Base-by-base conservation (phyloP, 305 asterid genomes). In the Fraxinus sp. region DNA sequence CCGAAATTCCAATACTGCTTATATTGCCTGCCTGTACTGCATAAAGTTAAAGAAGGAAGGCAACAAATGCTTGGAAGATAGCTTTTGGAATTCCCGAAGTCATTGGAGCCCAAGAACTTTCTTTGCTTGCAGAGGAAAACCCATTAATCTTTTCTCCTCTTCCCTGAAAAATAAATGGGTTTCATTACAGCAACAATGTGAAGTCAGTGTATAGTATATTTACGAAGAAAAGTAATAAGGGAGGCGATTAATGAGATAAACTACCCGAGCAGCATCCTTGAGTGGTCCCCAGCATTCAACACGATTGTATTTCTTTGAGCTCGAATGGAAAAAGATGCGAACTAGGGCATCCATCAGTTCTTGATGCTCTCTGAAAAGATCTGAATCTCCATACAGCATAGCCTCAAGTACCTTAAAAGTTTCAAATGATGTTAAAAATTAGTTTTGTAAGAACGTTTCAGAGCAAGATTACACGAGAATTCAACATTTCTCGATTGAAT, bases 241-340 rank as follows among this genome's bases (percentile, higher is more conserved):
- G 30, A 74, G n/a, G 46, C 22, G 44, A 30, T 77, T 26, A 20
- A 14, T 28, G 32, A 35, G 18, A 59, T 16, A 13, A 77, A 82
- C 35, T 87, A 92, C 98, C 95, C 83, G 73, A 73, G 92, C 95
- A 68, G 98, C 97, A 85, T 93, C 95, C 91, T 88, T 90, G 80
- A 94, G 91, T 0, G 97, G 94, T 3, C 98, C 98, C 99, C 98
- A 94, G 55, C 95, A 94, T 82, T 95, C 99, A 36, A 90, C 89
- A 7, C 91, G 93, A 74, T 95, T 93, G 86, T 94, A 95, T 74
- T 90, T 94, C 77, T 86, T 90, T 20, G 91, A 92, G 88, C 97
- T 92, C 0, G 99, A 95, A 84, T 95, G 98, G 85, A 95, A 95
- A 83, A 88, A 94, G 8, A 95, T 93, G 78, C 97, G 91, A 80